Conservation (phyloP, 2,329 filamentous ascomycete genomes). For the Alternaria viburni region DNA sequence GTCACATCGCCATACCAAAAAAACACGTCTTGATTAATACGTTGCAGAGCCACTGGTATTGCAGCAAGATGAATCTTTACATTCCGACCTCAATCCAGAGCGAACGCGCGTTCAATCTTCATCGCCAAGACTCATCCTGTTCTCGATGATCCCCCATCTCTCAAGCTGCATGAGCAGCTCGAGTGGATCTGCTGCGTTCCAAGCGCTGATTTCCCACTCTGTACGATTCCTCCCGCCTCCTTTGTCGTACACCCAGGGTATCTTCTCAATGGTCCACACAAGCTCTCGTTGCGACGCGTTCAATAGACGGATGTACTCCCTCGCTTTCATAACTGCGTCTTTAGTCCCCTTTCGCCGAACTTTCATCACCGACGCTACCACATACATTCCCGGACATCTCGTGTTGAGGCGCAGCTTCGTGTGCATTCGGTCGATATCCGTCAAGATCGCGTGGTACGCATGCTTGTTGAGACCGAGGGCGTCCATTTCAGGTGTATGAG, state of each 20-base stretch:
- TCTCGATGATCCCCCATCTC: slow-evolving; percentile 32
- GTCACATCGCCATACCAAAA: no score
- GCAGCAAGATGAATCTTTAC: background rate
- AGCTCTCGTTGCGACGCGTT: slow-evolving; percentile 23
- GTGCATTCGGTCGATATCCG: slow-evolving; percentile 24
- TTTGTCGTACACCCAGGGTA: slow-evolving; percentile 28
- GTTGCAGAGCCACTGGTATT: no score
- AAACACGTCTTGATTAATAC: no score
- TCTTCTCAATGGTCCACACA: slow-evolving; percentile 36
- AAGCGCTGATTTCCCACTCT: slow-evolving; percentile 35
- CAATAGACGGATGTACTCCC: slow-evolving; percentile 28
- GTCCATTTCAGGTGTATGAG: slow-evolving; percentile 33
- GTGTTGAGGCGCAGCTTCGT: background rate
- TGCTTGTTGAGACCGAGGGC: slow-evolving; percentile 26
- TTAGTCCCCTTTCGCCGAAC: slow-evolving; percentile 20
- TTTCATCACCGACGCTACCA: slow-evolving; percentile 16
- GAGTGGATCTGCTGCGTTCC: slow-evolving; percentile 31
- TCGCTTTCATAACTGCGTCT: slow-evolving; percentile 23
- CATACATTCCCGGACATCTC: slow-evolving; percentile 5
- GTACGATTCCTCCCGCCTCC: slow-evolving; percentile 19
- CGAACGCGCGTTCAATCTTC: slow-evolving; percentile 17
- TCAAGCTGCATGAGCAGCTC: slow-evolving; percentile 31
- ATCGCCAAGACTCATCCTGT: slow-evolving; percentile 25
- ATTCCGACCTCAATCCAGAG: background rate
- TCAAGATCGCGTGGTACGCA: slow-evolving; percentile 20